Base-by-base conservation (phyloP, 352 stramenopile genomes). In the Vaucheria bursata region DNA sequence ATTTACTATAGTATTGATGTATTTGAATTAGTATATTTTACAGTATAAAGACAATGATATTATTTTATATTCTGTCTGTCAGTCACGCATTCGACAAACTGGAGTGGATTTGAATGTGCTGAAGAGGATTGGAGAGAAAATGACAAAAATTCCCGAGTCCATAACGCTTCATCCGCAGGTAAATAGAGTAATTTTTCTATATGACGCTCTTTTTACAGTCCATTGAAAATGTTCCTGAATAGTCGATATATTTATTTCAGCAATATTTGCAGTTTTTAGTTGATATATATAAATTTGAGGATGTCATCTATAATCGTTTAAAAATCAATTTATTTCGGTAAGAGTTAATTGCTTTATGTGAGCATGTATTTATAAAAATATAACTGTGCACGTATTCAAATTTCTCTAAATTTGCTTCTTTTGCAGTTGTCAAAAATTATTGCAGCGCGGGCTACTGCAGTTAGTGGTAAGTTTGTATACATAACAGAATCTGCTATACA, bases 371-470 rank as follows among this genome's bases (percentile, higher is more conserved):
- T n/a, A n/a, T n/a, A n/a, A n/a, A n/a, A n/a, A n/a, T n/a, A n/a
- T n/a, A n/a, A n/a, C 45, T 59, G 45, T 25, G 25, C 45, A 59
- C 45, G 59, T 72, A 85, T 86, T 12, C 87, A 96, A 31, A 91
- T 89, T 0, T 85, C 92, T 29, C 89, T 87, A 45, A 96, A 97
- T 81, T 91, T 91, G 73, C 82, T 97, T 0, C 94, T 97, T 86
- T 86, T 91, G 33, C 91, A 97, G 86, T 90, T 98, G 85, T 86
- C 91, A 65, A 95, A 95, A 77, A 97, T 97, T 81, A 91, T 97
- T 80, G 82, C 89, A 67, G 86, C 86, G 36, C 91, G 95, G 75
- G 86, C 88, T 74, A 87, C 87, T 34, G 90, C 90, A 79, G 88
- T 95, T 12, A 87, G 68, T 78, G 75, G 75, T 81, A 4, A 5